Base-by-base conservation (phyloP, 768 basidiomycete genomes). In the Rhodotorula toruloides region DNA sequence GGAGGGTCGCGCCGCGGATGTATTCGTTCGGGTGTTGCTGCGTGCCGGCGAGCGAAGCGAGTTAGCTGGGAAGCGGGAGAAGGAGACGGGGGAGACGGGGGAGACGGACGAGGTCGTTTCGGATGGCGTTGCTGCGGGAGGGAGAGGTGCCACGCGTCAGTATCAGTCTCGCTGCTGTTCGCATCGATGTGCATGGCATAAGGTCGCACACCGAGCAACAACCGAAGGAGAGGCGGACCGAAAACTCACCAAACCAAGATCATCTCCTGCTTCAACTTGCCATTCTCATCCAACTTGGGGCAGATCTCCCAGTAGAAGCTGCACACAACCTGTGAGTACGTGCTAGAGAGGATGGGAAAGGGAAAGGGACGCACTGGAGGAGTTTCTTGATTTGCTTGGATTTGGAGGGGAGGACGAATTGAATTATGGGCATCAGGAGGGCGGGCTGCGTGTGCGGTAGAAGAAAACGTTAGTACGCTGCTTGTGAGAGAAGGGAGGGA, bases 251-350 rank as follows among this genome's bases (percentile, higher is more conserved):
- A 92, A 39, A 98, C 94, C 58, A 98, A 84, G 76, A 97, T 98
- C 94, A 98, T 98, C 81, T 99, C 94, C 79, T 98, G 96, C 83
- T 94, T 97, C 72, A 98, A 79, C 80, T 97, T 98, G 55, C 94
- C 94, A 71, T 85, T 87, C 74, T 98, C 94, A 74, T 98, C 94
- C 69, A 93, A 87, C 78, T 97, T 97, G 14, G 94, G 94, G 79
- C 93, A 98, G 29, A 98, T 88, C 80, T 98, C 90, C 90, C 90
- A 92, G 77, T 93, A 92, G 76, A 91, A 91, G 78, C 91, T 91
- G 44, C 21, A 44, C 21, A 42, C 40, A 2, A 46, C 22, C 4
- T 17, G n/a, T n/a, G 21, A n/a, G n/a, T 2, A 11, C 22, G 39
- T 32, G 9, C 36, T 43, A 34, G 25, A 13, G 10, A 21, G 14